Evolutionary conservation across 345 rosid species (phyloP).

Genomic region (Rubroshorea leprosula): DNA sequence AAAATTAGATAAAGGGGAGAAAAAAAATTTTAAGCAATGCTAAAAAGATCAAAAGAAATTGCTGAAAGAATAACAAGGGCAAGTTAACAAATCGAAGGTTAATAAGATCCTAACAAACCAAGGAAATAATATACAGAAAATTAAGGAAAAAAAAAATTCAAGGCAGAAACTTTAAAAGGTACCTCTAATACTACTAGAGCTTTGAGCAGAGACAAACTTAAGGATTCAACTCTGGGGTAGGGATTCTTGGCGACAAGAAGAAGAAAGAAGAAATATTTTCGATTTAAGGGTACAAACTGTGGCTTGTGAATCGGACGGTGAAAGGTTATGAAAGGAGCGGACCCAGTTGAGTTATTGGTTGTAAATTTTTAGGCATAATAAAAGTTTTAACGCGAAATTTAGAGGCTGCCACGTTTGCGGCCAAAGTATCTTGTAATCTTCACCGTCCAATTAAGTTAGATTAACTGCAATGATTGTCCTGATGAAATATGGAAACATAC

Average conservation of each 20-base stretch:
- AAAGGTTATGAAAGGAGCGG: too few species aligned
- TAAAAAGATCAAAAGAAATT: not conserved
- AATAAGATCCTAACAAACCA: slow-evolving; percentile 2
- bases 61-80: not conserved
- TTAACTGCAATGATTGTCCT: too few species aligned
- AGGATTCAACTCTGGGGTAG: not conserved
- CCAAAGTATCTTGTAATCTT: too few species aligned
- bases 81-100: not conserved
- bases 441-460: too few species aligned
- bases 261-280: not conserved
- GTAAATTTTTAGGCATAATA: too few species aligned
- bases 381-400: too few species aligned
- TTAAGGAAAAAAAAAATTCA: not conserved
- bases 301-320: too few species aligned
- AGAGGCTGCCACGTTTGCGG: too few species aligned
- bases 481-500: too few species aligned
- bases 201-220: slow-evolving; percentile 1
- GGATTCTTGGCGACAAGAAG: not conserved
- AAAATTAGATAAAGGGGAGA: not conserved
- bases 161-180: not conserved
- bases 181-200: not conserved
- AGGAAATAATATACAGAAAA: not conserved
- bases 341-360: too few species aligned
- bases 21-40: not conserved
- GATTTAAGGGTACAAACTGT: too few species aligned